A percentile compares a stretch with the other conserved stretches of the same genome.
Evolutionary conservation across 2,329 filamentous ascomycete genomes (phyloP).

Genomic region (Colletotrichum sublineola): DNA sequence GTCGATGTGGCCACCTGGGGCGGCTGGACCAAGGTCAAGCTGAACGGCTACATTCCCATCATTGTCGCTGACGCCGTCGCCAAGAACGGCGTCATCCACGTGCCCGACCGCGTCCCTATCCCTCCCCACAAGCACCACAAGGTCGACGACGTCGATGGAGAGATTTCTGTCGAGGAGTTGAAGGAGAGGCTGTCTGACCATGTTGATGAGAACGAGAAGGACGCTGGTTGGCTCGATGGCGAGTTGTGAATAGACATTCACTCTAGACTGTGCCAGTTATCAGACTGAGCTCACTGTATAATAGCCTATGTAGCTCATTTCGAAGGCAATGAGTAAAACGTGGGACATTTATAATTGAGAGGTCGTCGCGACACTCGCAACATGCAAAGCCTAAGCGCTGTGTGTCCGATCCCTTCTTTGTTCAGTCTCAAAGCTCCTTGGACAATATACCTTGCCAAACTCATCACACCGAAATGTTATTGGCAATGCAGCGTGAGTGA

Average conservation of each 20-base stretch:
- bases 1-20: conserved; percentile 79
- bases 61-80: conserved; percentile 78
- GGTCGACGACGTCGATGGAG: conserved; percentile 54
- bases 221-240: conserved; percentile 19
- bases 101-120: conserved; percentile 79
- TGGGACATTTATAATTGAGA: not conserved
- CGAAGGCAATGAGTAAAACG: not conserved
- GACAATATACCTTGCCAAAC: not conserved
- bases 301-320: not conserved
- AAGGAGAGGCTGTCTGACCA: conserved; percentile 66
- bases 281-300: no score
- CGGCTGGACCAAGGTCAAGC: conserved; percentile 77
- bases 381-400: not conserved
- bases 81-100: conserved; percentile 85
- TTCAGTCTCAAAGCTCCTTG: no score
- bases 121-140: conserved; percentile 73
- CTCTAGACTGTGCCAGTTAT: no score
- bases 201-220: conserved; percentile 49
- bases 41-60: conserved; percentile 81
- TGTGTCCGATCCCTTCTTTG: no score
- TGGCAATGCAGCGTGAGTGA: not conserved
- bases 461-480: fast-evolving
- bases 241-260: conserved; percentile 26
- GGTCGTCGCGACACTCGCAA: no score
- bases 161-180: conserved; percentile 72